These are phyloP conservation scores for Diaporthe batatas DNA, from an alignment of 2,329 filamentous ascomycete genomes.

Conservation along the genomic window DNA sequence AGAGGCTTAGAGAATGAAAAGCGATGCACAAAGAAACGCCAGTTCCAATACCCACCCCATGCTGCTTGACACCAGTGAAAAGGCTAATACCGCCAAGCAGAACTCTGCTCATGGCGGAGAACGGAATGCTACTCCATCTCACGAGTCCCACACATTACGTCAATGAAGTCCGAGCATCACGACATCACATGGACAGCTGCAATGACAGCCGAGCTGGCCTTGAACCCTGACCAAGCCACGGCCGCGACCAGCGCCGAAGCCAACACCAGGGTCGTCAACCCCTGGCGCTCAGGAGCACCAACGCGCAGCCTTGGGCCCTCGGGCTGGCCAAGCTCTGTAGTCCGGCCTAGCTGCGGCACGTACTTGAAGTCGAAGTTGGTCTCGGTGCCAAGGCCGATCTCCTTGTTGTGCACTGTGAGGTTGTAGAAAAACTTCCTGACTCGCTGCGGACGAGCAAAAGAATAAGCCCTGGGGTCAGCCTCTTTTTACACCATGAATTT, in stretches of 20 bases:
- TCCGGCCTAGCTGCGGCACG: constrained; percentile 62
- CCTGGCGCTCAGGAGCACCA: constrained; percentile 60
- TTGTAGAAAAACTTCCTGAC: constrained; percentile 56
- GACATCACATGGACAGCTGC: constrained; percentile 18
- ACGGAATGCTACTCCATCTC: neutral
- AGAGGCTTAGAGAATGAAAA: constrained; percentile 12
- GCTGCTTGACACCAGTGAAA: neutral
- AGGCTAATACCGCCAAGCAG: neutral
- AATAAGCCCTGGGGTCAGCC: neutral
- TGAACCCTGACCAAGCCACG: constrained; percentile 47
- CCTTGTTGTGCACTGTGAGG: constrained; percentile 72
- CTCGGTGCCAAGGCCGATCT: constrained; percentile 69
- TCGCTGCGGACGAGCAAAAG: constrained; percentile 43
- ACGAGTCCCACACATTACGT: neutral
- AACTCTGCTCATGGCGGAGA: neutral
- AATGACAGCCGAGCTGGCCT: constrained; percentile 37
- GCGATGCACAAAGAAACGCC: neutral
- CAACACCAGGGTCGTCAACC: constrained; percentile 59
- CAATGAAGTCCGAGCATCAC: neutral
- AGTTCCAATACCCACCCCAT: neutral
- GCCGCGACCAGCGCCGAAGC: constrained; percentile 50
- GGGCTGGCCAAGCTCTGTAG: constrained; percentile 48
- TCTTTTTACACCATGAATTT: neutral
- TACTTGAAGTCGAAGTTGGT: constrained; percentile 80
- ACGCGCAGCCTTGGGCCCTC: constrained; percentile 14